phyloP scores from a whole-genome alignment of 768 basidiomycete genomes.

The Coprinopsis strossmayeri region DNA sequence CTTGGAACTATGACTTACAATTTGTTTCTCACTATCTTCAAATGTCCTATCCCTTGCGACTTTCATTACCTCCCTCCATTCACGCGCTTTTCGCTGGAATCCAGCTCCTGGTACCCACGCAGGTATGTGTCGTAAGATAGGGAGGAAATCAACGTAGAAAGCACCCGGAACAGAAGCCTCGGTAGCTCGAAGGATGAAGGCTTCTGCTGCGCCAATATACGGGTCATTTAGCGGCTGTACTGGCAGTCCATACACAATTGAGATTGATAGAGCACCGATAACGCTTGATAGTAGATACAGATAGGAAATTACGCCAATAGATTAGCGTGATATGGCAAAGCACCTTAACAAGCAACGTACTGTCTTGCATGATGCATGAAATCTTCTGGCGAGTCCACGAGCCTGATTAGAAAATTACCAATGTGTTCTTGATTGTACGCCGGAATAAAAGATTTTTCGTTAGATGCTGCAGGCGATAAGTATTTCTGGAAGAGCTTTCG shows the following conservation, averaged over 20 bases:
- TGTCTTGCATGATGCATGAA: slow-evolving; percentile 5
- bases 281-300: slow-evolving; percentile 28
- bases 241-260: slow-evolving; percentile 50
- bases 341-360: too few species aligned
- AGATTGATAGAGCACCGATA: slow-evolving; percentile 43
- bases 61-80: slow-evolving; percentile 30
- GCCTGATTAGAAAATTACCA: too few species aligned
- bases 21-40: slow-evolving; percentile 12
- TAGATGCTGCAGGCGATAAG: not conserved
- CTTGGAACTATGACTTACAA: too few species aligned
- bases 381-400: slow-evolving; percentile 4
- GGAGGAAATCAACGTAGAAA: slow-evolving; percentile 33
- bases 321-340: too few species aligned
- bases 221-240: slow-evolving; percentile 35
- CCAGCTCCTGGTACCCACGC: slow-evolving; percentile 50
- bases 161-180: slow-evolving; percentile 5
- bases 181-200: slow-evolving; percentile 25
- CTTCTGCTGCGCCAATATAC: slow-evolving; percentile 31
- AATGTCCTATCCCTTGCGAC: slow-evolving; percentile 31
- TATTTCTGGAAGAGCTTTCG: slow-evolving; percentile 3
- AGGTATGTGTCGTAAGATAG: slow-evolving; percentile 34
- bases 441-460: too few species aligned
- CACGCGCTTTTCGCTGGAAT: slow-evolving; percentile 41
- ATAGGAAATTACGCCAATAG: too few species aligned
- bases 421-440: too few species aligned